Evolutionary conservation across 75 land plant genomes (phyloP), one percentile per base, ranked within the genome.

Genomic region (Cupressus sempervirens): DNA sequence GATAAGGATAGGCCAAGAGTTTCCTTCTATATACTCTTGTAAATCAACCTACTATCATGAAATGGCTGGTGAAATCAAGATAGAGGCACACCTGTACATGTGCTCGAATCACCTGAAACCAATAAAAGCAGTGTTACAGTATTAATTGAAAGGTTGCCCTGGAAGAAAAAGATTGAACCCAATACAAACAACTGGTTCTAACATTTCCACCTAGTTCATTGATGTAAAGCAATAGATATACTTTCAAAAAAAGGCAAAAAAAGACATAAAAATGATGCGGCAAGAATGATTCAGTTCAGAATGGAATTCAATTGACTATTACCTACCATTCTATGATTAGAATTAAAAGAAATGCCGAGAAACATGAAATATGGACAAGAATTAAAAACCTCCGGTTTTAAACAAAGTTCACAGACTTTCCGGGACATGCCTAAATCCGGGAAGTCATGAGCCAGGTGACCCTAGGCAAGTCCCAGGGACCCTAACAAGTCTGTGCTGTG

Each of bases 21-120:
- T 32, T 70, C 35, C 35, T 30, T 26, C n/a, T 65, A 11, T 70
- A 8, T 10, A 70, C 74, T 30, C 14, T 70, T 70, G 35, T 70
- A 11, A 70, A 70, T 30, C 74, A 70, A 23, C 46, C 38, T 29
- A 23, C 48, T 26, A 43, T 43, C 81, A 79, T 43, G 46, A 84
- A 84, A 72, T 14, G 14, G 32, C 58, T 83, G 67, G 23, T 6
- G 5, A 46, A 70, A 38, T 26, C 34, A 84, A 32, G 80, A 72
- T 85, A 86, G 38, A 32, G 36, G 5, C 65, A 41, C 91, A 94
- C 97, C 94, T 95, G 97, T 73, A 92, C 82, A 13, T 95, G 93
- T 82, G 97, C 80, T 86, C 97, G 91, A 83, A 95, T 90, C 50
- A 95, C 97, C 97, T 95, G 91, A 84, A 91, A 36, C 41, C 45